These are phyloP conservation scores for Solanum hybrid DNA, from an alignment of 305 asterid species.

Conservation along the genomic window DNA sequence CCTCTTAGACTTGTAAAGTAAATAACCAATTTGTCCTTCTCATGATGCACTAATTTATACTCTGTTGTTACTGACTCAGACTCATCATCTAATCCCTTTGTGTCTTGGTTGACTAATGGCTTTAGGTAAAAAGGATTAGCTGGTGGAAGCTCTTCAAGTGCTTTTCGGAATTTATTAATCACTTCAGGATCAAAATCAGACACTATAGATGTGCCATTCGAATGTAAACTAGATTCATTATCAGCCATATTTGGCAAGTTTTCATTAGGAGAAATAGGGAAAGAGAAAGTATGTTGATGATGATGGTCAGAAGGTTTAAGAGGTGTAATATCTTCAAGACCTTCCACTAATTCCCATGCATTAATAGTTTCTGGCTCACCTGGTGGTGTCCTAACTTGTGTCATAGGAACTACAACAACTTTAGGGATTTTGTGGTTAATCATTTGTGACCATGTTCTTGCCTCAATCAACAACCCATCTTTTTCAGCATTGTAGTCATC, in stretches of 20 bases:
- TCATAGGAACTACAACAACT: constrained; percentile 27
- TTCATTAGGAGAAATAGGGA: constrained; percentile 29
- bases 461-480: constrained; percentile 46
- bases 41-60: constrained; percentile 8
- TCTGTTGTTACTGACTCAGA: constrained; percentile 8
- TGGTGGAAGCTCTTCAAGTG: constrained; percentile 67
- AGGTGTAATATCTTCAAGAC: constrained; percentile 72
- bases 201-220: constrained; percentile 36
- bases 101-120: constrained; percentile 8
- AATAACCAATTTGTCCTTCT: constrained; percentile 37
- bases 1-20: constrained; percentile 83
- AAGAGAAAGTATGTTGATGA: constrained; percentile 59
- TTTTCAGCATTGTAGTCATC: constrained; percentile 4
- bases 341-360: constrained; percentile 89
- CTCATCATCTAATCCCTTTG: constrained; percentile 6
- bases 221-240: constrained; percentile 30
- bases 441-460: constrained; percentile 74
- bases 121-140: constrained; percentile 51
- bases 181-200: constrained; percentile 67
- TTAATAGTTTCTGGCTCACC: constrained; percentile 79
- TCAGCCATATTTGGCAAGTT: constrained; percentile 19
- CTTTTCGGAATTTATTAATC: constrained; percentile 44
- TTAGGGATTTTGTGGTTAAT: constrained; percentile 66
- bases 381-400: constrained; percentile 57
- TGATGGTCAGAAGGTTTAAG: constrained; percentile 12